A percentile compares a stretch with the other conserved stretches of the same genome.
These are phyloP conservation scores for Royoungia palumana DNA, from an alignment of 768 basidiomycete genomes.

Conservation along the genomic window DNA sequence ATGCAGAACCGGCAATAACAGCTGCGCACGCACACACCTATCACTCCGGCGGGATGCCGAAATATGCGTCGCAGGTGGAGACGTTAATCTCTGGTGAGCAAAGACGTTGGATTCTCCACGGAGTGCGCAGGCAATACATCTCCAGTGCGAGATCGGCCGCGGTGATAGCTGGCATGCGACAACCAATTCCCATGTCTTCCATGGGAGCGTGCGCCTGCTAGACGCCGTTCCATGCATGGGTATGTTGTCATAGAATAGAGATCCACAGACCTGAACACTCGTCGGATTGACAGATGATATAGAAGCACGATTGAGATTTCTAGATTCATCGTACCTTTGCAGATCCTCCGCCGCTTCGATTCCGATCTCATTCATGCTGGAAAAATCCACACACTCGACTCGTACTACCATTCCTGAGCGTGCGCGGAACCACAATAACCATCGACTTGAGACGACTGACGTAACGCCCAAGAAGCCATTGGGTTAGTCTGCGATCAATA, in stretches of 20 bases:
- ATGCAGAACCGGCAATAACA: slow-evolving; percentile 4
- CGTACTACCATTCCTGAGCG: neutral
- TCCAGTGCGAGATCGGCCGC: slow-evolving; percentile 20
- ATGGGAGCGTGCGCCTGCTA: slow-evolving; percentile 9
- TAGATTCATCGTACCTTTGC: slow-evolving; percentile 19
- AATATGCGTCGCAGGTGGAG: slow-evolving; percentile 8
- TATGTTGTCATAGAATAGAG: slow-evolving; percentile 5
- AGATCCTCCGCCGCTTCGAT: slow-evolving; percentile 20
- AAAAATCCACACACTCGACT: no score
- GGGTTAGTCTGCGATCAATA: slow-evolving; percentile 12
- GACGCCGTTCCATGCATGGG: slow-evolving; percentile 13
- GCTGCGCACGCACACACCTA: slow-evolving; percentile 6
- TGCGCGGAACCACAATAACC: neutral
- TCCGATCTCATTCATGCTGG: slow-evolving; percentile 9
- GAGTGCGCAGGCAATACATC: slow-evolving; percentile 9
- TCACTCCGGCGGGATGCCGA: slow-evolving; percentile 9
- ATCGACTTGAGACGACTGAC: neutral
- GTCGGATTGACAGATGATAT: slow-evolving; percentile 22
- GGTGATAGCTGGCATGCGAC: slow-evolving; percentile 18
- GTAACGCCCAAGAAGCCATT: slow-evolving; percentile 10
- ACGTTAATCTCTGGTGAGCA: slow-evolving; percentile 22
- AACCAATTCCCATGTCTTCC: slow-evolving; percentile 7
- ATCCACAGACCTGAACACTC: slow-evolving; percentile 18
- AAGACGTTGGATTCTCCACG: slow-evolving; percentile 22
- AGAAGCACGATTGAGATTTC: slow-evolving; percentile 14